phyloP scores from a whole-genome alignment of 2,329 filamentous ascomycete species.

The Pyrenophora teres region DNA sequence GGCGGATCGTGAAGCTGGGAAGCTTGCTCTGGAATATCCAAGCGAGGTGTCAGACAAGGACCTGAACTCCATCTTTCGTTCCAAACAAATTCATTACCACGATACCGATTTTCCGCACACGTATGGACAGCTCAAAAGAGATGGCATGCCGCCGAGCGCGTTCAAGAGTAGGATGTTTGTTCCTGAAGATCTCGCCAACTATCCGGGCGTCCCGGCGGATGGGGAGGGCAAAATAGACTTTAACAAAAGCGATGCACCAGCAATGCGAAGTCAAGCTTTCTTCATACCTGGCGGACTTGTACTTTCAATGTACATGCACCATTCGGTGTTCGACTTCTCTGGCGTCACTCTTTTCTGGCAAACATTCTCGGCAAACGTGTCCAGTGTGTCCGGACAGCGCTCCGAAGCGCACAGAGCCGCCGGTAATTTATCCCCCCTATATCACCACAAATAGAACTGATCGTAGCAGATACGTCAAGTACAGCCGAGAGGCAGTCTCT shows the following conservation, averaged over 20 bases:
- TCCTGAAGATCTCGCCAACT: slow-evolving; percentile 36
- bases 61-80: slow-evolving; percentile 24
- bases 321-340: slow-evolving; percentile 40
- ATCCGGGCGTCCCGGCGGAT: slow-evolving; percentile 29
- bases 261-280: slow-evolving; percentile 38
- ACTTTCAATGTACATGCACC: slow-evolving; percentile 42
- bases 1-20: slow-evolving; percentile 29
- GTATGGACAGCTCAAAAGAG: slow-evolving; percentile 37
- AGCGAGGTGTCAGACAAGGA: slow-evolving; percentile 22
- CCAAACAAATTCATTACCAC: slow-evolving; percentile 26
- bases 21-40: slow-evolving; percentile 35
- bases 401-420: slow-evolving; percentile 12
- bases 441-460: slow-evolving; percentile 15
- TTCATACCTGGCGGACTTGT: slow-evolving; percentile 45
- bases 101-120: slow-evolving; percentile 25
- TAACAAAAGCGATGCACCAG: slow-evolving; percentile 31
- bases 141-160: slow-evolving; percentile 42
- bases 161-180: slow-evolving; percentile 37
- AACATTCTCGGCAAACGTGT: slow-evolving; percentile 31
- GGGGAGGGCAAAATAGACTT: slow-evolving; percentile 40
- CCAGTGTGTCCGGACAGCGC: slow-evolving; percentile 23
- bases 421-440: slow-evolving; percentile 13
- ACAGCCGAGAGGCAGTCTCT: slow-evolving; percentile 30
- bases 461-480: slow-evolving; percentile 19
- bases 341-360: slow-evolving; percentile 38